Conservation (phyloP, 2,329 filamentous ascomycete species). For the Elsinoe perseae region DNA sequence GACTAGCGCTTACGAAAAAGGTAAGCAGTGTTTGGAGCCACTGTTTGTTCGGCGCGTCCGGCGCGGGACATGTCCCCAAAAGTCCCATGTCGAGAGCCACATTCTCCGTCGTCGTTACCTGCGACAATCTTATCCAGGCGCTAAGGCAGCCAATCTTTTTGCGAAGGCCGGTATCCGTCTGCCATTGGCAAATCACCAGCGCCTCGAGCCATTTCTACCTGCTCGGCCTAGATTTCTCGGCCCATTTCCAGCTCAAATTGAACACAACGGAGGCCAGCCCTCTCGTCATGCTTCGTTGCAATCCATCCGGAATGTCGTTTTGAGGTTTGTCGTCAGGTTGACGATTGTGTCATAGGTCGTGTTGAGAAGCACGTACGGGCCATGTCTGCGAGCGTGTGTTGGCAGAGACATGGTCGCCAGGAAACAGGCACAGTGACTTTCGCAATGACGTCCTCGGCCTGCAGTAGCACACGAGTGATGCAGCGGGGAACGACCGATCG, state of each 20-base stretch:
- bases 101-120: conserved; percentile 15
- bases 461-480: conserved; percentile 9
- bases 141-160: conserved; percentile 14
- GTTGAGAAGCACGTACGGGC: not conserved
- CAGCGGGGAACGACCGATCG: conserved; percentile 15
- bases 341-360: conserved; percentile 2
- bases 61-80: not conserved
- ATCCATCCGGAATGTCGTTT: not conserved
- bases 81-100: conserved; percentile 5
- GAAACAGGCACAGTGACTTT: conserved; percentile 8
- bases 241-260: conserved; percentile 4
- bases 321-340: not conserved
- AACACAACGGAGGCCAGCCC: conserved; percentile 7
- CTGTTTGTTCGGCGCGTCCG: conserved; percentile 13
- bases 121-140: conserved; percentile 16
- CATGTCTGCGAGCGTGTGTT: conserved; percentile 1
- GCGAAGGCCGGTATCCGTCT: conserved; percentile 2
- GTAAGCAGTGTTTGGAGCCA: conserved; percentile 6
- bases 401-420: conserved; percentile 8
- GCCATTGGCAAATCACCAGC: conserved; percentile 10
- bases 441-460: conserved; percentile 13
- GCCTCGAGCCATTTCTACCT: conserved; percentile 6
- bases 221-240: conserved; percentile 6
- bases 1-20: conserved; percentile 7
- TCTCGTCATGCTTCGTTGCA: conserved; percentile 14